Base-by-base conservation (phyloP, 2,329 filamentous ascomycete genomes). In the Nigrospora osmanthi region DNA sequence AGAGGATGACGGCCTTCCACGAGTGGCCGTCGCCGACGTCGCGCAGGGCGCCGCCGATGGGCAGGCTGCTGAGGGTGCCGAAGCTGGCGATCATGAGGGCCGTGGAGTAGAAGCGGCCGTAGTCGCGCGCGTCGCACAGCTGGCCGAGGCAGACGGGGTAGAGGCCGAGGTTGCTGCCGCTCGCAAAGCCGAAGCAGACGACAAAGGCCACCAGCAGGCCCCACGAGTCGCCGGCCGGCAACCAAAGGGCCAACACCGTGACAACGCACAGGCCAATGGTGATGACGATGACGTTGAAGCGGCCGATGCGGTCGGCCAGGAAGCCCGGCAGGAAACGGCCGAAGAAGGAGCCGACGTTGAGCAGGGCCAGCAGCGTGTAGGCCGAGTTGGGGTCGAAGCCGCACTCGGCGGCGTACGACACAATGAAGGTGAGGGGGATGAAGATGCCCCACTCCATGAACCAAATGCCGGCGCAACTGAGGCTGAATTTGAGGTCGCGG, bases 81-180 rank as follows among this genome's bases (percentile, higher is more conserved):
- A 46, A 39, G 34, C 45, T 47, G 40, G 42, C 45, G n/a, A 47
- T 28, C 19, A 36, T 44, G 35, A 85, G 86, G 48, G 76, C 78
- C 1, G 81, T 85, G 5, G 81, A 80, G 54, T 83, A 85, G 53
- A 85, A 83, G 16, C 80, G 65, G 0, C 83, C 84, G 52, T 86
- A 87, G 39, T 84, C 69, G 48, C 81, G 73, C 2, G 80, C 84
- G 35, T 76, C 72, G 60, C 83, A 87, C 6, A 87, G 68, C 62
- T 86, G 82, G 0, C 81, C 81, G 4, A 88, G 74, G 52, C 83
- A 87, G 1, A 87, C 83, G 0, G 84, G 83, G 0, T 81, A 83
- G 40, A 88, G 59, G 11, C 73, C 78, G 57, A 88, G 85, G 49
- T 83, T 84, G 44, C 73, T 77, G 2, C 84, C 84, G 33, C 75